A percentile compares a stretch with the other conserved stretches of the same genome.
Conservation (phyloP, 78 protist genomes). For the Parvularia atlantis region DNA sequence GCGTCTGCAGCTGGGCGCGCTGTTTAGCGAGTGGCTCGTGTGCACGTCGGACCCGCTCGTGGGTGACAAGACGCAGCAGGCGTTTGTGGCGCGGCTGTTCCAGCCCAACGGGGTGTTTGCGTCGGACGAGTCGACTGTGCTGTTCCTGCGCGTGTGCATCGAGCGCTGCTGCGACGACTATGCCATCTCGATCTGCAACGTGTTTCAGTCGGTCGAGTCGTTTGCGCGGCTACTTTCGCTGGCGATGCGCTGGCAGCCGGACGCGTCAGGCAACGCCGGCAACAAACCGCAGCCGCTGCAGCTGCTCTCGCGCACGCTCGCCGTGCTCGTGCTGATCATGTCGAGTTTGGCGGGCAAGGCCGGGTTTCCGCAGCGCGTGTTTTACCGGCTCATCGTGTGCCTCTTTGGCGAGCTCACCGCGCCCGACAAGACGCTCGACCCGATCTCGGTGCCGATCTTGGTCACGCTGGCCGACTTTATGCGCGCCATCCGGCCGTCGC, state of each 20-base stretch:
- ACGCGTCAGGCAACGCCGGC: background rate
- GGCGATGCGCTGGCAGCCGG: no score
- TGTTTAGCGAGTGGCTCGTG: background rate
- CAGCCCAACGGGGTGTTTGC: constrained; percentile 24
- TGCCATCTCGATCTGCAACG: background rate
- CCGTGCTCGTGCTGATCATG: constrained; percentile 27
- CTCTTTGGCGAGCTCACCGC: constrained; percentile 53
- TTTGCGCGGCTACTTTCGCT: no score
- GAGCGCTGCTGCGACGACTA: constrained; percentile 15
- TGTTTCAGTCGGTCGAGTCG: no score
- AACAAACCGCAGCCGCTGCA: background rate
- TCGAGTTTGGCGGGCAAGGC: no score
- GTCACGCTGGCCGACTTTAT: no score
- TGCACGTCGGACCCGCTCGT: background rate
- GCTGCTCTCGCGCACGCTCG: constrained; percentile 23
- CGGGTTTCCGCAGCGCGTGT: constrained; percentile 88
- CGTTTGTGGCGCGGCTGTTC: constrained; percentile 16
- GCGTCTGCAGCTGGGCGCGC: background rate
- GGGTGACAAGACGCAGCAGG: background rate
- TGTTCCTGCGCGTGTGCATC: constrained; percentile 22
- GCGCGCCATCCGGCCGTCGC: constrained; percentile 67
- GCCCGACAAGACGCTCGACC: constrained; percentile 55
- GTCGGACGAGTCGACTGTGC: constrained; percentile 11
- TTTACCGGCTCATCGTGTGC: constrained; percentile 54
- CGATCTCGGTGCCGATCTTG: no score